These are phyloP conservation scores for Gastrolobium villosum DNA, from an alignment of 306 rosid genomes.

Conservation along the genomic window DNA sequence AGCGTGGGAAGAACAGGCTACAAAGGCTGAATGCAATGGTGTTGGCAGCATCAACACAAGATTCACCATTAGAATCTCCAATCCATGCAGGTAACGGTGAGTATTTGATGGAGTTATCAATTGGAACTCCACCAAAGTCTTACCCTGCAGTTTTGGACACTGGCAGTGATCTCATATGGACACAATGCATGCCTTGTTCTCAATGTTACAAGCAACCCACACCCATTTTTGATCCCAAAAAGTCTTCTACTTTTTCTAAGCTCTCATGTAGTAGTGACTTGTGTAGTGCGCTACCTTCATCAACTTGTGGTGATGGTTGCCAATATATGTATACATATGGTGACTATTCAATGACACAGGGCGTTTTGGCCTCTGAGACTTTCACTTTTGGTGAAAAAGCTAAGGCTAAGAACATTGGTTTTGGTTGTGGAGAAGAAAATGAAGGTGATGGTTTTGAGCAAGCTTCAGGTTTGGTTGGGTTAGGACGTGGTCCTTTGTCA, in stretches of 20 bases:
- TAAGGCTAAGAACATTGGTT: slow-evolving; percentile 62
- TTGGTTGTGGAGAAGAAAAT: slow-evolving; percentile 88
- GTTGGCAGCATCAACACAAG: slow-evolving; percentile 42
- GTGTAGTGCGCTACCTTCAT: slow-evolving; percentile 67
- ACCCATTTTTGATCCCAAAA: slow-evolving; percentile 73
- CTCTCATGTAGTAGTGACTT: slow-evolving; percentile 61
- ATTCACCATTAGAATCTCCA: slow-evolving; percentile 55
- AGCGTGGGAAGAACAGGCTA: slow-evolving; percentile 63
- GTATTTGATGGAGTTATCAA: slow-evolving; percentile 70
- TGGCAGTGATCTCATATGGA: slow-evolving; percentile 94
- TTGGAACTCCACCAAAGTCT: slow-evolving; percentile 73
- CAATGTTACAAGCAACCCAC: slow-evolving; percentile 76
- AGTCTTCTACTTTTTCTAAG: slow-evolving; percentile 70
- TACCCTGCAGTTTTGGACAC: slow-evolving; percentile 86
- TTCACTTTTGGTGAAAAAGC: slow-evolving; percentile 67
- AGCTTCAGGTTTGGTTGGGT: slow-evolving; percentile 82
- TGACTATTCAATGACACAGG: slow-evolving; percentile 78
- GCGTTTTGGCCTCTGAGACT: slow-evolving; percentile 75
- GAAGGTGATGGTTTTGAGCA: slow-evolving; percentile 84
- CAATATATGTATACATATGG: slow-evolving; percentile 78
- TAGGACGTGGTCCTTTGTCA: slow-evolving; percentile 85
- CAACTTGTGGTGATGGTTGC: slow-evolving; percentile 67
- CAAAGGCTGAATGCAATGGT: slow-evolving; percentile 68
- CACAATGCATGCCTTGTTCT: slow-evolving; percentile 84
- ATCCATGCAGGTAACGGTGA: slow-evolving; percentile 76